Base-by-base conservation (phyloP, 2,329 filamentous ascomycete species). In the Aspergillus ochraceus region DNA sequence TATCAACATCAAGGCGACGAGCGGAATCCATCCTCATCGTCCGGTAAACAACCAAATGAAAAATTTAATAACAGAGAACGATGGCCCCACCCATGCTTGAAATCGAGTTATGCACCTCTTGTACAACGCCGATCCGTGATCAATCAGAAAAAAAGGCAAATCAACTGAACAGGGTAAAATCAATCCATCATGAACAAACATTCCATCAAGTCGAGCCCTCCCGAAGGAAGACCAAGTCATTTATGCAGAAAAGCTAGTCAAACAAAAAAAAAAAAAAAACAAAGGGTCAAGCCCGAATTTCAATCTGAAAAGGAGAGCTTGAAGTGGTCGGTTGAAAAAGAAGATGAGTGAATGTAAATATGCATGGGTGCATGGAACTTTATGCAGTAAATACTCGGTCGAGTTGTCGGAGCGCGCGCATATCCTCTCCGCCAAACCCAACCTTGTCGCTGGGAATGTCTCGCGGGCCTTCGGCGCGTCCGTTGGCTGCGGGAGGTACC, bases 331-430 rank as follows among this genome's bases (percentile, higher is more conserved):
- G 52, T 49, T 39, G 52, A 46, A 57, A 57, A 30, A 54, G 22
- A 55, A 47, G 52, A 54, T 47, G n/a, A 49, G 20, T 14, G 10
- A 2, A n/a, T 14, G 5, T 6, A 24, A 14, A 24, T 24, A 49
- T 22, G 46, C 46, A 49, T 49, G 24, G 46, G 11, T 24, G 19
- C 10, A 49, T 2, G 14, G 6, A 36, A 36, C 19, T 12, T 71
- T 62, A 78, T 42, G 74, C 74, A 8, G 70, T 76, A 55, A 83
- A 84, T 1, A 80, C 81, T 22, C 79, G 75, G 73, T 91, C 86
- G 53, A 91, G 77, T 70, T 90, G 86, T 63, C 86, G 82, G 50
- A 91, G 73, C 1, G 87, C 88, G 64, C 87, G 80, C 61, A 83
- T 83, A 65, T 91, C 89, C 71, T 90, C 88, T 39, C 76, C 74